A percentile compares a stretch with the other conserved stretches of the same genome.
Conservation (phyloP, 495 filamentous ascomycete genomes). For the Polyplosphaeria fusca region DNA sequence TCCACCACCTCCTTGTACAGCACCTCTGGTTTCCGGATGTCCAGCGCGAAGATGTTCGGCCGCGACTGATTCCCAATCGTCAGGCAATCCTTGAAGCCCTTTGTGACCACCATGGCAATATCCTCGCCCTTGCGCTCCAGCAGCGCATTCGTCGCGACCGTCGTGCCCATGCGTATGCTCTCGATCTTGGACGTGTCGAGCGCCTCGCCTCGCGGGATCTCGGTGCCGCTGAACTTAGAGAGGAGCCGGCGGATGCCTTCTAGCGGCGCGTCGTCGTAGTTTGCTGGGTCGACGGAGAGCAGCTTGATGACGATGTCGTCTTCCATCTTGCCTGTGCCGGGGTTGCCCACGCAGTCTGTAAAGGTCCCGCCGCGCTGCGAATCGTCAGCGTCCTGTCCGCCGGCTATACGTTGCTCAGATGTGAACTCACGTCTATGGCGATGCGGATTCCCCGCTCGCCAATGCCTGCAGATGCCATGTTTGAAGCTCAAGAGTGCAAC, state of each 20-base stretch:
- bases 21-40: conserved; percentile 48
- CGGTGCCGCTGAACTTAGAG: conserved; percentile 68
- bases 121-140: conserved; percentile 91
- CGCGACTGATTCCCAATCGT: conserved; percentile 56
- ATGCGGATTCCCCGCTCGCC: conserved; percentile 41
- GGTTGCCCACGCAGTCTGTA: conserved; percentile 56
- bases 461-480: conserved; percentile 11
- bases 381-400: conserved; percentile 10
- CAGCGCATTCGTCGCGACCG: conserved; percentile 54
- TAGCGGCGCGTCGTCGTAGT: conserved; percentile 52
- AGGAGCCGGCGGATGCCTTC: conserved; percentile 85
- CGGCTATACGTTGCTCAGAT: neutral
- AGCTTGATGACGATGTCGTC: conserved; percentile 52
- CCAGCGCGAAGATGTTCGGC: conserved; percentile 49
- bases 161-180: conserved; percentile 50
- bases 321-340: conserved; percentile 51
- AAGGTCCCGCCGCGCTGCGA: conserved; percentile 59
- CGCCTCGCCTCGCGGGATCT: conserved; percentile 76
- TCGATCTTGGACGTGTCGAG: conserved; percentile 80
- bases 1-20: conserved; percentile 48
- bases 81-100: conserved; percentile 89
- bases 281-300: conserved; percentile 49
- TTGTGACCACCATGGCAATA: conserved; percentile 86
- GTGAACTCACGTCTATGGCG: conserved; percentile 39
- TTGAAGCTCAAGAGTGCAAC: too few species aligned